phyloP scores from a whole-genome alignment of 371 early-diverging fungal genomes.

The Blakeslea trispora region DNA sequence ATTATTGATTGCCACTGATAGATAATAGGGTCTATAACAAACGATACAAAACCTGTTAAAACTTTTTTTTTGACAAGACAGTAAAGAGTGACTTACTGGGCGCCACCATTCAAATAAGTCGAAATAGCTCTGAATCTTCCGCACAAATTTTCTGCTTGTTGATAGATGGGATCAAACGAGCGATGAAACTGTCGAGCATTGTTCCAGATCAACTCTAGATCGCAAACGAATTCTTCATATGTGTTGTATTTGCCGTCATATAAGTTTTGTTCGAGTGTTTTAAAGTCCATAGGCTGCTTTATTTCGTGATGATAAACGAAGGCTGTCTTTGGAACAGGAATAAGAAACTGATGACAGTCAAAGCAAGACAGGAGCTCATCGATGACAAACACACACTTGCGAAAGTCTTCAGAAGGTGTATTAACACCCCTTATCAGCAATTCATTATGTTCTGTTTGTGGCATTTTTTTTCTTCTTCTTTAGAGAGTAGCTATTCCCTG shows the following conservation, averaged over 20 bases:
- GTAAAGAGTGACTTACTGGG: conserved; percentile 13
- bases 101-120: conserved; percentile 16
- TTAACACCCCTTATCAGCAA: conserved; percentile 8
- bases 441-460: neutral
- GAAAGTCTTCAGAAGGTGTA: conserved; percentile 17
- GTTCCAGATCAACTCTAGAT: conserved; percentile 45
- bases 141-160: conserved; percentile 29
- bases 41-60: neutral
- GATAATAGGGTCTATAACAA: conserved; percentile 11
- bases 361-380: conserved; percentile 37
- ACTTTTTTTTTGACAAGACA: neutral
- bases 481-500: too few species aligned
- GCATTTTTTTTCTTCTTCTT: too few species aligned
- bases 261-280: conserved; percentile 36
- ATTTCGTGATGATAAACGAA: conserved; percentile 38
- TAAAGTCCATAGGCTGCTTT: conserved; percentile 44
- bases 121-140: conserved; percentile 15
- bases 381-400: conserved; percentile 35
- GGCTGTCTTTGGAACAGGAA: conserved; percentile 37
- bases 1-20: conserved; percentile 10
- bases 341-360: conserved; percentile 36
- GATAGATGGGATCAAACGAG: conserved; percentile 34
- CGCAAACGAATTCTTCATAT: conserved; percentile 31
- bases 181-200: conserved; percentile 44
- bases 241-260: conserved; percentile 29